Percentiles rank a stretch among this genome's conserved stretches.
Conservation (phyloP, 257 asterid genomes). For the Nicotiana sylvestris region DNA sequence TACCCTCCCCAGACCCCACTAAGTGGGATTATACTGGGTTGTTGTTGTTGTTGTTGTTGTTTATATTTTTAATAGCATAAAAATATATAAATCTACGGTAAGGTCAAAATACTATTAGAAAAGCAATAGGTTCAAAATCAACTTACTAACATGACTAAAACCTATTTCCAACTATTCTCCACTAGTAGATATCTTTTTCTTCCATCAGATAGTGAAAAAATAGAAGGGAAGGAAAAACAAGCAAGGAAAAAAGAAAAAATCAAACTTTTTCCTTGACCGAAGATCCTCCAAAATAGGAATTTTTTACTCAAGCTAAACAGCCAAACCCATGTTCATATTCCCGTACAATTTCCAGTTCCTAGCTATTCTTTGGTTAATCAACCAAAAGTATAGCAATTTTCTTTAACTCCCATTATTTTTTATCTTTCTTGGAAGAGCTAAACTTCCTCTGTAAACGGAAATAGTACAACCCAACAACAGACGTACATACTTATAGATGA, state of each 20-base stretch:
- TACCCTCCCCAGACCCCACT: too few species aligned
- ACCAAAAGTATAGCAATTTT: background rate
- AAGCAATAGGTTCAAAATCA: too few species aligned
- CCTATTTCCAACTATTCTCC: too few species aligned
- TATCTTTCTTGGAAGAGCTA: background rate
- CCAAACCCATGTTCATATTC: background rate
- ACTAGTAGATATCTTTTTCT: too few species aligned
- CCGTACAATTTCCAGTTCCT: slow-evolving; percentile 6
- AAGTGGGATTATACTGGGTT: too few species aligned
- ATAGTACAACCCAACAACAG: too few species aligned
- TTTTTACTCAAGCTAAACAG: background rate
- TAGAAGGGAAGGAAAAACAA: background rate
- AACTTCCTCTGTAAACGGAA: background rate
- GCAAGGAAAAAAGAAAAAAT: background rate
- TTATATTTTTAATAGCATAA: too few species aligned
- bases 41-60: too few species aligned
- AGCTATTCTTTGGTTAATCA: background rate
- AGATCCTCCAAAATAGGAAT: background rate
- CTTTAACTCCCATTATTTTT: background rate
- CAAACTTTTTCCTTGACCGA: background rate
- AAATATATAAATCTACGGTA: too few species aligned
- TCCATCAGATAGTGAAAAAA: background rate
- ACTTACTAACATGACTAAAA: too few species aligned
- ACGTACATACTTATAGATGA: too few species aligned
- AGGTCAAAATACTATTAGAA: too few species aligned